Conservation (phyloP, 345 rosid genomes). For the Hypericum perforatum region DNA sequence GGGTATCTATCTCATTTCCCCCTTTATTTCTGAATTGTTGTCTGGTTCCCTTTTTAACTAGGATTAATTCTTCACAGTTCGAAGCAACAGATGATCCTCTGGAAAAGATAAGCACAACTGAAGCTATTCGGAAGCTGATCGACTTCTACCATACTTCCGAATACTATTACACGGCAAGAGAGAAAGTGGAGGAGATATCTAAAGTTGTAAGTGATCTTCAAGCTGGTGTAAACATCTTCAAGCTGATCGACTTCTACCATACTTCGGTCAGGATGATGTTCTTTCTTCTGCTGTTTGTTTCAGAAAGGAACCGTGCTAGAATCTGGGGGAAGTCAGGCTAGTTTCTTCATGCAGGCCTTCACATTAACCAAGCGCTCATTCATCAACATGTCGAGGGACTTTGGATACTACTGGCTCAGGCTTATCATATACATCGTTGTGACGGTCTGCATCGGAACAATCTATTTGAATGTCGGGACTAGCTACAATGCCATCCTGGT, state of each 20-base stretch:
- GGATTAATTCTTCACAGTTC: conserved; percentile 31
- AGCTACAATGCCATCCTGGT: conserved; percentile 79
- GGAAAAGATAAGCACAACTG: conserved; percentile 75
- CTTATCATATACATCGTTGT: conserved; percentile 70
- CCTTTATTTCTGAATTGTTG: not conserved
- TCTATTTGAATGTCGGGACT: conserved; percentile 78
- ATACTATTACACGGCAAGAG: conserved; percentile 41
- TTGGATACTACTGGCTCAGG: conserved; percentile 96
- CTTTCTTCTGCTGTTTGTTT: conserved; percentile 4
- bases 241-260: not conserved
- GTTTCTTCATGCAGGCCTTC: conserved; percentile 75
- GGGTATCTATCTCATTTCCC: conserved; percentile 30
- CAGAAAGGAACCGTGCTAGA: conserved; percentile 94
- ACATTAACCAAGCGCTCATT: conserved; percentile 80
- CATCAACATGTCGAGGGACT: conserved; percentile 92
- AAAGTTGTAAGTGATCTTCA: conserved; percentile 55
- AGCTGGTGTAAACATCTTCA: not conserved
- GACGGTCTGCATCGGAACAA: conserved; percentile 85
- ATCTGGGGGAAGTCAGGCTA: conserved; percentile 90
- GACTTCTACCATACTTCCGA: conserved; percentile 68
- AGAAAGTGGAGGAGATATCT: conserved; percentile 73
- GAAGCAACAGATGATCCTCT: conserved; percentile 66
- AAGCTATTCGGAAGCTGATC: conserved; percentile 57
- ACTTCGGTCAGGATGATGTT: not conserved
- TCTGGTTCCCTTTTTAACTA: not conserved